Conservation (phyloP, 257 asterid genomes). For the Echium plantagineum region DNA sequence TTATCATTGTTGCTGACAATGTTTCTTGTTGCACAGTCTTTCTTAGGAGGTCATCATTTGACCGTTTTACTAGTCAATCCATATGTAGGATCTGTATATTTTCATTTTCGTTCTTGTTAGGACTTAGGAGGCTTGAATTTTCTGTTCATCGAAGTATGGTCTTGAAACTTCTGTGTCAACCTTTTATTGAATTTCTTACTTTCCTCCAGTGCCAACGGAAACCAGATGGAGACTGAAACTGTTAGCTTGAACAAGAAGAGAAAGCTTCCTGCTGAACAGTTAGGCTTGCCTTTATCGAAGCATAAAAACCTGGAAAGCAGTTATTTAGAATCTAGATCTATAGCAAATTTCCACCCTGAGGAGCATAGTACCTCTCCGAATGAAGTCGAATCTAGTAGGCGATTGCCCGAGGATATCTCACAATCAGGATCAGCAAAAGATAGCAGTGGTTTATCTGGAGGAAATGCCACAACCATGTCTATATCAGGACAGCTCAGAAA, state of each 20-base stretch:
- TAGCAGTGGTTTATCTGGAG: conserved; percentile 35
- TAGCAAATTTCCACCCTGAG: conserved; percentile 13
- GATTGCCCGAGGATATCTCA: conserved; percentile 18
- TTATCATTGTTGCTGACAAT: no score
- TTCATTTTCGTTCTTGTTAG: not conserved
- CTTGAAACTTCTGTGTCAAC: not conserved
- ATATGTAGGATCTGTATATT: no score
- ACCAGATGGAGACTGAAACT: conserved; percentile 17
- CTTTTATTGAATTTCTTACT: conserved; percentile 3
- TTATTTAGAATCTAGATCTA: conserved; percentile 10
- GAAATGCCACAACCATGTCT: conserved; percentile 25
- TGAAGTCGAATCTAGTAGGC: conserved; percentile 9
- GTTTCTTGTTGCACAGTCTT: no score
- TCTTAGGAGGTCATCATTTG: no score
- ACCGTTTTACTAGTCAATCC: no score
- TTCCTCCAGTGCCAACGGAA: conserved; percentile 3
- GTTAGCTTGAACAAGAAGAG: conserved; percentile 48
- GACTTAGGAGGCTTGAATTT: not conserved
- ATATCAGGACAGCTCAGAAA: conserved; percentile 15
- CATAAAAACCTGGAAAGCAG: conserved; percentile 31
- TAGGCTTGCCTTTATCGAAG: conserved; percentile 40
- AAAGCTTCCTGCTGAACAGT: conserved; percentile 46
- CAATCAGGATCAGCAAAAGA: conserved; percentile 25
- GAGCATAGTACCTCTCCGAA: conserved; percentile 2
- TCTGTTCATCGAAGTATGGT: not conserved